These are phyloP conservation scores for Trichoderma gamsii DNA, from an alignment of 495 filamentous ascomycete species.

Conservation along the genomic window DNA sequence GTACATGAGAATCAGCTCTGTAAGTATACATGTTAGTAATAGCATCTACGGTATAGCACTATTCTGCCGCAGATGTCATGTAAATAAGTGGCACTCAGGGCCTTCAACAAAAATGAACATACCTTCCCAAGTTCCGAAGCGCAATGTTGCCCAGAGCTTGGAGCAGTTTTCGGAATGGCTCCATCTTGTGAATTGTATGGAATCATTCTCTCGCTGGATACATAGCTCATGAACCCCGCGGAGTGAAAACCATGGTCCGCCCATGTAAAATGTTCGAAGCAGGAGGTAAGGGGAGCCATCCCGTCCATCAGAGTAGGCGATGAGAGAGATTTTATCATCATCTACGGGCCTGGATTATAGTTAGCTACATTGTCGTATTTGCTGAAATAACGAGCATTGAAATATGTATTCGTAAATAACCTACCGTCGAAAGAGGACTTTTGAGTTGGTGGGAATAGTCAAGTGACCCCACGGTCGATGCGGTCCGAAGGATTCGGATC, in stretches of 20 bases:
- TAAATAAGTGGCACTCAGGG: background rate
- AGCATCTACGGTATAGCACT: background rate
- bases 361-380: background rate
- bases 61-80: background rate
- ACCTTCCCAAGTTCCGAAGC: slow-evolving; percentile 54
- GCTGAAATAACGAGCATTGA: background rate
- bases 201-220: slow-evolving; percentile 40
- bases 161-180: slow-evolving; percentile 35
- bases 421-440: slow-evolving; percentile 48
- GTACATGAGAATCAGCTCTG: slow-evolving; percentile 72
- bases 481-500: slow-evolving; percentile 32
- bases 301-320: slow-evolving; percentile 36
- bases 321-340: slow-evolving; percentile 44
- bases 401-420: background rate
- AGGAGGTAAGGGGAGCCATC: slow-evolving; percentile 39
- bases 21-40: slow-evolving; percentile 18
- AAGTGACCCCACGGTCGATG: slow-evolving; percentile 37
- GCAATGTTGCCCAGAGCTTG: slow-evolving; percentile 46
- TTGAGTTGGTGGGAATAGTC: slow-evolving; percentile 39
- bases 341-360: slow-evolving; percentile 39
- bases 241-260: slow-evolving; percentile 40
- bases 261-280: slow-evolving; percentile 34
- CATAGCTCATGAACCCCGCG: slow-evolving; percentile 45
- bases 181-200: slow-evolving; percentile 45
- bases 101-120: slow-evolving; percentile 15